Evolutionary conservation across 768 basidiomycete species (phyloP).

Genomic region (Pseudohyphozyma bogoriensis): DNA sequence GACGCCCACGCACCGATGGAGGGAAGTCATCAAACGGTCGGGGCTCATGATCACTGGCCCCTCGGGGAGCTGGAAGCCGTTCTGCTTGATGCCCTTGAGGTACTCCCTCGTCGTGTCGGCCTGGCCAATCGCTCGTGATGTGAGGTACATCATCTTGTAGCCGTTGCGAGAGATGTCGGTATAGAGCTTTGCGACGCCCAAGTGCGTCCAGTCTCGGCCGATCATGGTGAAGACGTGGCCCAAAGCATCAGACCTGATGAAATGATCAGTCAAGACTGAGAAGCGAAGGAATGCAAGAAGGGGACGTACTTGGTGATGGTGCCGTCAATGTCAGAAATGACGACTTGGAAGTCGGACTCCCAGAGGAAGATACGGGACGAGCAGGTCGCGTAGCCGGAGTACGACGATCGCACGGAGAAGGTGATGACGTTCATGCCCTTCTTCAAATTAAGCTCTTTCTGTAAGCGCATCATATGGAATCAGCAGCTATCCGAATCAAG

Average conservation of each 20-base stretch:
- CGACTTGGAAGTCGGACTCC: slow-evolving; percentile 80
- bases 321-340: slow-evolving; percentile 96
- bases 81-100: slow-evolving; percentile 85
- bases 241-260: slow-evolving; percentile 76
- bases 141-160: slow-evolving; percentile 96
- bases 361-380: slow-evolving; percentile 90
- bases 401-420: slow-evolving; percentile 76
- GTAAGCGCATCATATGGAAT: slow-evolving; percentile 8
- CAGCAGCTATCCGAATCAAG: too few species aligned
- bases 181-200: slow-evolving; percentile 92
- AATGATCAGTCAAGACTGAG: too few species aligned
- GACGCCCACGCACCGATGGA: slow-evolving; percentile 66
- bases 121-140: slow-evolving; percentile 92
- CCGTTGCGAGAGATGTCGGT: slow-evolving; percentile 91
- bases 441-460: slow-evolving; percentile 79
- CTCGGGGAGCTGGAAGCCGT: slow-evolving; percentile 90
- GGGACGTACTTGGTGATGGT: slow-evolving; percentile 84
- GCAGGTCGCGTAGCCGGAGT: slow-evolving; percentile 62
- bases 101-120: slow-evolving; percentile 95
- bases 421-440: slow-evolving; percentile 83
- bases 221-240: slow-evolving; percentile 97
- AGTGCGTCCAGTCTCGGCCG: slow-evolving; percentile 95
- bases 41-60: slow-evolving; percentile 99
- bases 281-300: not conserved
- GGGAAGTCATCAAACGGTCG: slow-evolving; percentile 81